These are phyloP conservation scores for Ramaria sp. DNA, from an alignment of 768 basidiomycete genomes.

Conservation along the genomic window DNA sequence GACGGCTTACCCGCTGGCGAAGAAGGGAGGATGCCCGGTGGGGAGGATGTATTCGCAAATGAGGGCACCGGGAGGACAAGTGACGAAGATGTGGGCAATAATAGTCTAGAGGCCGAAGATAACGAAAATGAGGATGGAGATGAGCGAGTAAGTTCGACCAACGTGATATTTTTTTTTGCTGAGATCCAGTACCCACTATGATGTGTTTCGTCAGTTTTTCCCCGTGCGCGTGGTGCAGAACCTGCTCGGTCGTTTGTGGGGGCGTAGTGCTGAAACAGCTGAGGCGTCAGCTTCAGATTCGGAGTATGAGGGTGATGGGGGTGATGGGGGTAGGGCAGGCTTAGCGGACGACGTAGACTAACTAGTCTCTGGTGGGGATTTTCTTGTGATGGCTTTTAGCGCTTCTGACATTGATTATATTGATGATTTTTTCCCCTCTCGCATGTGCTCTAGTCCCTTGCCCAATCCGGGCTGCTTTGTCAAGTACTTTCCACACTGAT, in stretches of 20 bases:
- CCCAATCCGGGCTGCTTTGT: too few species aligned
- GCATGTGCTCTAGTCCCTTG: too few species aligned
- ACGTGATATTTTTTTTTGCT: constrained; percentile 8
- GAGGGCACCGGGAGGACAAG: constrained; percentile 10
- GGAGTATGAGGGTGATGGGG: not conserved
- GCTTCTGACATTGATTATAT: too few species aligned
- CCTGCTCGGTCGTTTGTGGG: constrained; percentile 52
- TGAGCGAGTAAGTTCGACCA: constrained; percentile 37
- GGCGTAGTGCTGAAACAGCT: constrained; percentile 17
- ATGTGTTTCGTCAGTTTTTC: constrained; percentile 33
- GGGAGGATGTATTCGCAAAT: constrained; percentile 17
- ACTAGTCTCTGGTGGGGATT: too few species aligned
- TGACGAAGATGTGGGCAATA: constrained; percentile 28
- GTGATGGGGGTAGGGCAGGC: not conserved
- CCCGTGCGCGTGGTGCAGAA: constrained; percentile 48
- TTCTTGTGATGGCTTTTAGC: too few species aligned
- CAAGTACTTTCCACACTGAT: too few species aligned
- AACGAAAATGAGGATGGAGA: constrained; percentile 36
- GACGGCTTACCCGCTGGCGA: constrained; percentile 20
- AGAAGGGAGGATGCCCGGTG: constrained; percentile 32
- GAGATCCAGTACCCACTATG: not conserved
- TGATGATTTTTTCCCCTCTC: too few species aligned
- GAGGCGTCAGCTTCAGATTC: not conserved
- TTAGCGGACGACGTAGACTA: too few species aligned
- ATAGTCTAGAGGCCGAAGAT: constrained; percentile 16